Conservation (phyloP, 179 eudicot genomes). For the Spinacia oleracea region DNA sequence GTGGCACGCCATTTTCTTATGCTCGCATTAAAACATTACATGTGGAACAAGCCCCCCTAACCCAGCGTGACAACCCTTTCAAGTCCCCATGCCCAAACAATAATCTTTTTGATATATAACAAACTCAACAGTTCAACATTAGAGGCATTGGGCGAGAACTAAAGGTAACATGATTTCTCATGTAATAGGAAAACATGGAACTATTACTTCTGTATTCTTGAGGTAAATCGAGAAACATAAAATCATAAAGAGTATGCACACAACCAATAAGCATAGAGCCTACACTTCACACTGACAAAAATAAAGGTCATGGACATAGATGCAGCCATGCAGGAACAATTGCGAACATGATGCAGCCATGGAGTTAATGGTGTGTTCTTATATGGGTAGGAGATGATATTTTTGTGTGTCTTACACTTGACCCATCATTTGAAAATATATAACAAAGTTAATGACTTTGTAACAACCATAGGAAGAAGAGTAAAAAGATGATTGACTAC, state of each 20-base stretch:
- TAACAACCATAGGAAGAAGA: no score
- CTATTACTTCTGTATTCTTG: background rate
- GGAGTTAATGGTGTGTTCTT: no score
- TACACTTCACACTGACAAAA: background rate
- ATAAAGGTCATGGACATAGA: background rate
- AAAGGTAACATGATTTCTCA: background rate
- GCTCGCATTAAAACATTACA: background rate
- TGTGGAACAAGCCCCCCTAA: background rate
- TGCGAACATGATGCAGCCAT: no score
- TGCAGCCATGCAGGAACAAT: background rate
- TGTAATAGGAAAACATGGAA: background rate
- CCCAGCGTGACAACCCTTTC: background rate
- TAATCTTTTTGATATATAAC: background rate
- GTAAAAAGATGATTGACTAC: no score
- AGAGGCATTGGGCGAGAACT: background rate
- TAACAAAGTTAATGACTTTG: no score
- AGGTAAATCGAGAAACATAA: background rate
- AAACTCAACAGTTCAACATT: background rate
- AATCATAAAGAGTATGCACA: background rate
- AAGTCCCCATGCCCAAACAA: background rate
- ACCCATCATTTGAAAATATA: no score
- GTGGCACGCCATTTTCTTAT: background rate
- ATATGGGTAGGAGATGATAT: no score
- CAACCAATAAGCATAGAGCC: background rate
- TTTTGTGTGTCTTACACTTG: no score